Conservation (phyloP, 2,329 filamentous ascomycete species). For the Pseudogymnoascus pannorum region DNA sequence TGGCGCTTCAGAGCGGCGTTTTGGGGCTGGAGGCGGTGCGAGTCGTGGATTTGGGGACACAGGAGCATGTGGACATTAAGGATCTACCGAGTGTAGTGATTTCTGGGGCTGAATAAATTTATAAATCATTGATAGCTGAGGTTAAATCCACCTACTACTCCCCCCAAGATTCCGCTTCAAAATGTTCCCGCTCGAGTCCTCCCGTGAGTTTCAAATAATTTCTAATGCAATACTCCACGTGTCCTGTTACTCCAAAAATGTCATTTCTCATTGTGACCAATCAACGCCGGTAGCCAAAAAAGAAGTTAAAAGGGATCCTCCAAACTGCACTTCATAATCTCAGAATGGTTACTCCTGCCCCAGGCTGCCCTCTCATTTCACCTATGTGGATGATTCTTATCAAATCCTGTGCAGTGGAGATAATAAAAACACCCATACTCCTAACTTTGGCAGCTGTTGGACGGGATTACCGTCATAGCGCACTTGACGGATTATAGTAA, state of each 20-base stretch:
- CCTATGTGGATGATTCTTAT: background rate
- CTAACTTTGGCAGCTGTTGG: background rate
- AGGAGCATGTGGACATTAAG: slow-evolving; percentile 70
- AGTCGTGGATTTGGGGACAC: slow-evolving; percentile 64
- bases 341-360: background rate
- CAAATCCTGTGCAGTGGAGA: background rate
- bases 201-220: background rate
- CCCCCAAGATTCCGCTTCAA: slow-evolving; percentile 1
- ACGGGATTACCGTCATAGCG: background rate
- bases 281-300: slow-evolving; percentile 1
- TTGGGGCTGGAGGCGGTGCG: slow-evolving; percentile 65
- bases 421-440: background rate
- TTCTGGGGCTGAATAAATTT: slow-evolving; percentile 3
- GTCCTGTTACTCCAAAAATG: background rate
- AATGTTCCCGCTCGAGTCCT: background rate
- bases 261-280: background rate
- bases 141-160: slow-evolving; percentile 6
- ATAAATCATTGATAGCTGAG: slow-evolving; percentile 5
- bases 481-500: slow-evolving; percentile 6
- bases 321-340: background rate
- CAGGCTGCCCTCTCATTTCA: background rate
- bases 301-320: background rate
- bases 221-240: background rate
- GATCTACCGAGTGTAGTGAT: slow-evolving; percentile 66
- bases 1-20: slow-evolving; percentile 57